Evolutionary conservation across 2,329 filamentous ascomycete species (phyloP).

Genomic region (Exophiala alcalophila): DNA sequence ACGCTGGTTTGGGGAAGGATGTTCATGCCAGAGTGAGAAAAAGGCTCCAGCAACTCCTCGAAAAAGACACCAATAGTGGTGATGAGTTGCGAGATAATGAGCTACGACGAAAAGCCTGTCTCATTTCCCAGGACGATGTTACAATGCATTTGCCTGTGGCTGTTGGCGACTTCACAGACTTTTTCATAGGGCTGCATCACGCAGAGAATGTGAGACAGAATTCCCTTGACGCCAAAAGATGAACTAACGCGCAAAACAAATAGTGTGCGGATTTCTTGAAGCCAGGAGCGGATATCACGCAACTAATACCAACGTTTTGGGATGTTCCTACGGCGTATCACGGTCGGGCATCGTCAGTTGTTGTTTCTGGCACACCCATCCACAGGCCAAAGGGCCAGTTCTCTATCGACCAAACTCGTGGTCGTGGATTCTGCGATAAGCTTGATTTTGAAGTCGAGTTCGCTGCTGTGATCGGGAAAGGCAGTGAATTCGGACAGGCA

Average conservation of each 20-base stretch:
- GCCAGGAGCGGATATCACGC: constrained; percentile 7
- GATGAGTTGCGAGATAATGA: constrained; percentile 10
- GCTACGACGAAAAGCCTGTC: not conserved
- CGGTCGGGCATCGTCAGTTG: constrained; percentile 62
- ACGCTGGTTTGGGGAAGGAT: constrained; percentile 46
- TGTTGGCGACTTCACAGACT: constrained; percentile 58
- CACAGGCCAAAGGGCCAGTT: constrained; percentile 20
- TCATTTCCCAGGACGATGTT: constrained; percentile 38
- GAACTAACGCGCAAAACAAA: not conserved
- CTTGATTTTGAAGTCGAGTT: constrained; percentile 79
- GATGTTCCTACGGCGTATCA: constrained; percentile 18
- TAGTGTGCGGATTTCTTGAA: constrained; percentile 8
- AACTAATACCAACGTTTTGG: constrained; percentile 13
- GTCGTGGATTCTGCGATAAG: constrained; percentile 52
- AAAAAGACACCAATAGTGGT: constrained; percentile 3
- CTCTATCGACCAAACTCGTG: not conserved
- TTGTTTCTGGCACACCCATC: constrained; percentile 61
- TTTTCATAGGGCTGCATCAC: constrained; percentile 37
- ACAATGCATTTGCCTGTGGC: constrained; percentile 55
- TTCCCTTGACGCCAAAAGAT: not conserved
- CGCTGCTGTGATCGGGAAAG: constrained; percentile 67
- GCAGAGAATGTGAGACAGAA: constrained; percentile 8
- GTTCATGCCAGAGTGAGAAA: constrained; percentile 41
- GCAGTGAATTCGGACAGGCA: constrained; percentile 61
- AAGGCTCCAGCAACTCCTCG: constrained; percentile 35